A percentile compares a stretch with the other conserved stretches of the same genome.
Conservation (phyloP, 495 filamentous ascomycete genomes). For the Delitschia confertaspora region DNA sequence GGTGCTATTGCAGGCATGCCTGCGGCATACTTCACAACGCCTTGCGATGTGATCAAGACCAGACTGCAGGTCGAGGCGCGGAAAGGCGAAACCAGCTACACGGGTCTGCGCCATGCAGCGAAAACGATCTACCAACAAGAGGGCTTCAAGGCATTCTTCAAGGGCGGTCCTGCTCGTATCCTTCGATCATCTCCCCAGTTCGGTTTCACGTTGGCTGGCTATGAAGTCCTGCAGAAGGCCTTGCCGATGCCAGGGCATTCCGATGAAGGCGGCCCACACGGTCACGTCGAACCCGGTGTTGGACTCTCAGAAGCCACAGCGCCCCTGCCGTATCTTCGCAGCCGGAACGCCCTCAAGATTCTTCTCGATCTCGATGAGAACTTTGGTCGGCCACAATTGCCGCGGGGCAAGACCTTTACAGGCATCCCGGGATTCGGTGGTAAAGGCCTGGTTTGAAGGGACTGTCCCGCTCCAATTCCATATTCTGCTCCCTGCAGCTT, state of each 20-base stretch:
- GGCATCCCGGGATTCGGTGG: slow-evolving; percentile 28
- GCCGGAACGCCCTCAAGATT: slow-evolving; percentile 91
- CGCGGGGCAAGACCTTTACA: slow-evolving; percentile 28
- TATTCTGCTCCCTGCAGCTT: slow-evolving; percentile 1
- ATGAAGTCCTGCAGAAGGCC: slow-evolving; percentile 78
- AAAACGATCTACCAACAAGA: slow-evolving; percentile 77
- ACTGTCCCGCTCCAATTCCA: neutral
- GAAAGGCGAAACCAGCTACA: slow-evolving; percentile 85
- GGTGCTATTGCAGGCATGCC: slow-evolving; percentile 99
- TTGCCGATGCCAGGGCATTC: slow-evolving; percentile 70
- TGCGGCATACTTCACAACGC: slow-evolving; percentile 92
- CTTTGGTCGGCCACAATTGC: slow-evolving; percentile 63
- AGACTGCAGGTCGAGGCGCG: slow-evolving; percentile 93
- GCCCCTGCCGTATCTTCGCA: slow-evolving; percentile 72
- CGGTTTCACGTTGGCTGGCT: slow-evolving; percentile 90
- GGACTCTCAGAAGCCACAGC: slow-evolving; percentile 51
- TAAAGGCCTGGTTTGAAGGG: slow-evolving; percentile 6
- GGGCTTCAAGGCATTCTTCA: slow-evolving; percentile 94
- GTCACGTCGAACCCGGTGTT: slow-evolving; percentile 46
- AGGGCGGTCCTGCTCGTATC: slow-evolving; percentile 91
- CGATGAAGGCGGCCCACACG: slow-evolving; percentile 37
- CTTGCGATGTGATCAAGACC: slow-evolving; percentile 98
- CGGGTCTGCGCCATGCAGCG: slow-evolving; percentile 77
- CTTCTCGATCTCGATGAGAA: slow-evolving; percentile 89
- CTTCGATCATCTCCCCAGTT: slow-evolving; percentile 92